These are phyloP conservation scores for Pelargonium myrrhifolium DNA, from an alignment of 441 rosid genomes.

Conservation along the genomic window DNA sequence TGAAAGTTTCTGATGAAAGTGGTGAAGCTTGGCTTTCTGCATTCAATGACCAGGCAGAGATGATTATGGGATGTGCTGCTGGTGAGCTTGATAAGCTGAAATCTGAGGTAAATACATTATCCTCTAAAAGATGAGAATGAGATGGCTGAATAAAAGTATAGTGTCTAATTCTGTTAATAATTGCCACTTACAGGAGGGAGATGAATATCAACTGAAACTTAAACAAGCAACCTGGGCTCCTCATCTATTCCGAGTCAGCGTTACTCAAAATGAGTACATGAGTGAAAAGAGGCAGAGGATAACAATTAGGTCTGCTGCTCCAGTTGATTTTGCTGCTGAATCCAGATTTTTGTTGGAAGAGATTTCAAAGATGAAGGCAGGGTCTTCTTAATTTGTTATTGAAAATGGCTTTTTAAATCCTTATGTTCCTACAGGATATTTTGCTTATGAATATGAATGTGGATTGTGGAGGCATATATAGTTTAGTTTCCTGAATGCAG, in stretches of 20 bases:
- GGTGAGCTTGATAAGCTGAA: constrained; percentile 68
- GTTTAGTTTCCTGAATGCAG: no score
- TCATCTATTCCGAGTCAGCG: constrained; percentile 64
- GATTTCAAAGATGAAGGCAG: constrained; percentile 50
- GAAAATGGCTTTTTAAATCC: neutral
- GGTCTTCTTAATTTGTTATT: constrained; percentile 23
- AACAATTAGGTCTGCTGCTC: constrained; percentile 58
- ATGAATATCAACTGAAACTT: constrained; percentile 51
- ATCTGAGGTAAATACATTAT: constrained; percentile 43
- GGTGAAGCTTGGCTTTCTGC: constrained; percentile 77
- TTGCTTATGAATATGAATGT: neutral
- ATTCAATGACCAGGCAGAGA: constrained; percentile 78
- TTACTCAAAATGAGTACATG: constrained; percentile 68
- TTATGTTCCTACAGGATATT: neutral
- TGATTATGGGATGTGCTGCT: constrained; percentile 70
- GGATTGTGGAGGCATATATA: no score
- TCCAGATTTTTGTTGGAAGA: constrained; percentile 62
- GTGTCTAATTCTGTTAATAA: neutral
- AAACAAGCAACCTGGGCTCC: constrained; percentile 80
- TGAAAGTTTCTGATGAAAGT: constrained; percentile 59
- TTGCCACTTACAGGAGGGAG: constrained; percentile 41
- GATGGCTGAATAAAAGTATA: neutral
- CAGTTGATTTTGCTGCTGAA: constrained; percentile 76
- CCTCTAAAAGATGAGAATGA: neutral
- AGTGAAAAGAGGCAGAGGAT: constrained; percentile 86